A percentile compares a stretch with the other conserved stretches of the same genome.
Conservation (phyloP, 192 early-diverging fungal species). For the Martensiomyces pterosporus region DNA sequence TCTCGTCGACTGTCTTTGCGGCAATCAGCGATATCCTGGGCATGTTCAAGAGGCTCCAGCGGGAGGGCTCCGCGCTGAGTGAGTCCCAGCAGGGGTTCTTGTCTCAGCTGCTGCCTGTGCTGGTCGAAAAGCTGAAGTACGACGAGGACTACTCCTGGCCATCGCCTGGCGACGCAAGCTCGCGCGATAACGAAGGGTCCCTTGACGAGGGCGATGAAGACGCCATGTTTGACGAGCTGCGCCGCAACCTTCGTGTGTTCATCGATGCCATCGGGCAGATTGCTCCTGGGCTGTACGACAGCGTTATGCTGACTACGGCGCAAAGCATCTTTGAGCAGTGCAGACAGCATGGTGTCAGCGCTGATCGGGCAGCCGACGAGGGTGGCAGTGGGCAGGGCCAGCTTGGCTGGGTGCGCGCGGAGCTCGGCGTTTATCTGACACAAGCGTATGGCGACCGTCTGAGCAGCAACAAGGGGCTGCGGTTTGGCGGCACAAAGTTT, state of each 20-base stretch:
- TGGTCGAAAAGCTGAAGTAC: constrained; percentile 88
- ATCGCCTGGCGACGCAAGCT: constrained; percentile 12
- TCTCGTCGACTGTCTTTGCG: constrained; percentile 68
- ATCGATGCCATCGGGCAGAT: constrained; percentile 74
- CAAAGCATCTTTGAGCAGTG: constrained; percentile 46
- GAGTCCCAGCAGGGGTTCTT: constrained; percentile 25
- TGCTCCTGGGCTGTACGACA: constrained; percentile 41
- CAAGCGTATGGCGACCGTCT: constrained; percentile 49
- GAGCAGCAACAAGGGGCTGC: constrained; percentile 41
- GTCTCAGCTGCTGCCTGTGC: constrained; percentile 44
- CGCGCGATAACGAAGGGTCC: constrained; percentile 57
- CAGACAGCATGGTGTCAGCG: constrained; percentile 43
- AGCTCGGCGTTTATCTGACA: constrained; percentile 42
- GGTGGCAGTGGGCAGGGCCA: constrained; percentile 23
- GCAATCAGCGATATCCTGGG: constrained; percentile 68
- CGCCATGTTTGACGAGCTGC: constrained; percentile 40
- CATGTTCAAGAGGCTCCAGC: constrained; percentile 59
- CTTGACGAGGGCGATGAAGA: constrained; percentile 72
- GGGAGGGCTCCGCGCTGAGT: constrained; percentile 25
- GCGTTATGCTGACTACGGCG: constrained; percentile 29
- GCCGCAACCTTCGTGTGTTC: constrained; percentile 63
- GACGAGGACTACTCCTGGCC: constrained; percentile 76
- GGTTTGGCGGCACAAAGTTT: constrained; percentile 25
- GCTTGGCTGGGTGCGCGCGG: constrained; percentile 50
- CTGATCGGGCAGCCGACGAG: constrained; percentile 32